These are phyloP conservation scores for Grigorovia transvaalensis DNA, from an alignment of 805 yeast genomes.

Conservation along the genomic window DNA sequence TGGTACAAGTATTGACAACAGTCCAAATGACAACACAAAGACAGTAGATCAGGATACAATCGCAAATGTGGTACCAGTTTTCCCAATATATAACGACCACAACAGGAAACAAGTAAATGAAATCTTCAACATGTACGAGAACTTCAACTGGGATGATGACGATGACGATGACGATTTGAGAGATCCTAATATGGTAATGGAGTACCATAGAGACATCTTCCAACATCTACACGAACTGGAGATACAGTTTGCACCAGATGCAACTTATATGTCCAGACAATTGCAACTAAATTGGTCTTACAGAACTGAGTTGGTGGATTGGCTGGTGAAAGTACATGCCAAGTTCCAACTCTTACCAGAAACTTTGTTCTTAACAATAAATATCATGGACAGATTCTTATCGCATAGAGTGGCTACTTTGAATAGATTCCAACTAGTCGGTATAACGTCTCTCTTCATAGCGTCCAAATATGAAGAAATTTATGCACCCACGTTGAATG, in stretches of 20 bases:
- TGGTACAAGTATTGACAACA: neutral
- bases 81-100: neutral
- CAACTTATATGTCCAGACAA: constrained; percentile 72
- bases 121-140: constrained; percentile 24
- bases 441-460: constrained; percentile 82
- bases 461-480: constrained; percentile 96
- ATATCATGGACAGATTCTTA: constrained; percentile 79
- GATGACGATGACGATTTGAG: constrained; percentile 66
- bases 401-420: constrained; percentile 66
- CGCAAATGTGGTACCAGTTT: neutral
- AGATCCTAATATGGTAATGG: constrained; percentile 76
- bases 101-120: constrained; percentile 1
- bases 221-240: constrained; percentile 64
- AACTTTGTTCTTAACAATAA: constrained; percentile 72
- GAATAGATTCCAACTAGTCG: constrained; percentile 78
- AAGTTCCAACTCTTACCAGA: constrained; percentile 80
- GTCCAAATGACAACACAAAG: neutral
- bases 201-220: constrained; percentile 68
- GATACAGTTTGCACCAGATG: constrained; percentile 56
- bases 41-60: neutral
- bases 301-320: constrained; percentile 73
- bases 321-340: constrained; percentile 87
- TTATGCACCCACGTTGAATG: constrained; percentile 81
- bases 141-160: constrained; percentile 43
- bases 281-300: constrained; percentile 81